phyloP scores from a whole-genome alignment of 768 basidiomycete species.

The Serpula lacrymans region DNA sequence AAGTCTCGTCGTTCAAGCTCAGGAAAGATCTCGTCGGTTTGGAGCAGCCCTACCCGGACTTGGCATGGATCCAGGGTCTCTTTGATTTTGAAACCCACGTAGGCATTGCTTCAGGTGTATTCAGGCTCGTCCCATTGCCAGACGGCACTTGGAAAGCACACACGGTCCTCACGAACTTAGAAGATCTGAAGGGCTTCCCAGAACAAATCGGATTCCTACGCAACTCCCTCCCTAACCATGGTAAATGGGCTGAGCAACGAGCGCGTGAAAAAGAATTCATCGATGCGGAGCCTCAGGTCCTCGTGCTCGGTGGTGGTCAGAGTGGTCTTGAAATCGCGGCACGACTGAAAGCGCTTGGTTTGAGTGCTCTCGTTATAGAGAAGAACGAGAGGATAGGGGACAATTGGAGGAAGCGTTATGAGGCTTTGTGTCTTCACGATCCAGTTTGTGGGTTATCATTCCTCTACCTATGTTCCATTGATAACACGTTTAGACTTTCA shows the following conservation, averaged over 20 bases:
- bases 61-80: slow-evolving; percentile 40
- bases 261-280: slow-evolving; percentile 38
- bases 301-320: slow-evolving; percentile 59
- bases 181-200: slow-evolving; percentile 44
- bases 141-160: slow-evolving; percentile 46
- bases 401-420: slow-evolving; percentile 63
- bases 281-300: slow-evolving; percentile 45
- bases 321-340: slow-evolving; percentile 59
- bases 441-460: slow-evolving; percentile 51
- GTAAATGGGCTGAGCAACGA: slow-evolving; percentile 48
- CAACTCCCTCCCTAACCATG: slow-evolving; percentile 40
- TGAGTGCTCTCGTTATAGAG: slow-evolving; percentile 58
- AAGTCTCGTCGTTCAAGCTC: slow-evolving; percentile 19
- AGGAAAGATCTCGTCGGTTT: slow-evolving; percentile 16
- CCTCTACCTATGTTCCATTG: not conserved
- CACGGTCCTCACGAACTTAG: slow-evolving; percentile 47
- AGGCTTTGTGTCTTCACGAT: slow-evolving; percentile 63
- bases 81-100: slow-evolving; percentile 44
- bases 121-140: slow-evolving; percentile 42
- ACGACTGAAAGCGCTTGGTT: slow-evolving; percentile 47
- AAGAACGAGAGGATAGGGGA: slow-evolving; percentile 59
- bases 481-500: slow-evolving; percentile 9
- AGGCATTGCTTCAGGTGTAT: slow-evolving; percentile 39
- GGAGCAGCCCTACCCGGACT: slow-evolving; percentile 29
- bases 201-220: slow-evolving; percentile 43